phyloP scores from a whole-genome alignment of 306 rosid species.

The Carpinus fangiana region DNA sequence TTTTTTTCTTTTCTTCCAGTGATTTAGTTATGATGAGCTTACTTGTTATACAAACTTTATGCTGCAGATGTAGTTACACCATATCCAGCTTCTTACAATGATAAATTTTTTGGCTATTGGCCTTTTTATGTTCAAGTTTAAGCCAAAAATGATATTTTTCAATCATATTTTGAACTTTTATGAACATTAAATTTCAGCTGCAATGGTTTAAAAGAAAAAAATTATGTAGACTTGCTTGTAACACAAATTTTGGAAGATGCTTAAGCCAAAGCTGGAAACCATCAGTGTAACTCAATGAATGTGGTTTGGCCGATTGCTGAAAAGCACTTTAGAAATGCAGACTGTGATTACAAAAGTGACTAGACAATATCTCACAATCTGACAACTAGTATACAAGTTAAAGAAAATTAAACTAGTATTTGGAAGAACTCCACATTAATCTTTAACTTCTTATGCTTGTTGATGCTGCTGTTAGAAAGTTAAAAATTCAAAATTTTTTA shows the following conservation, averaged over 20 bases:
- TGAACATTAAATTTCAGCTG: neutral
- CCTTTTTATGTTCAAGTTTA: neutral
- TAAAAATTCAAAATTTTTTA: slow-evolving; percentile 1
- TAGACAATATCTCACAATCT: neutral
- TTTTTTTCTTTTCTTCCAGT: neutral
- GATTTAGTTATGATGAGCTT: neutral
- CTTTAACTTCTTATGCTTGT: neutral
- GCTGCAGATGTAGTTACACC: neutral
- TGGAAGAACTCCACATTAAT: neutral
- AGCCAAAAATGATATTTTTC: neutral
- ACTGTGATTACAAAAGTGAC: neutral
- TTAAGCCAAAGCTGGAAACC: neutral
- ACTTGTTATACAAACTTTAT: neutral
- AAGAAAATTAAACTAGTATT: neutral
- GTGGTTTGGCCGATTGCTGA: neutral
- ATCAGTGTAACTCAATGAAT: neutral
- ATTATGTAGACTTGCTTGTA: no score
- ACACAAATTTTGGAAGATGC: neutral
- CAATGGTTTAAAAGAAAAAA: neutral
- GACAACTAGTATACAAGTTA: neutral
- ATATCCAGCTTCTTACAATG: neutral
- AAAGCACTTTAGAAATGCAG: neutral
- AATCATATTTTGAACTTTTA: neutral
- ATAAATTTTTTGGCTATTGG: neutral
- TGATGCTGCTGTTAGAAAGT: slow-evolving; percentile 13